Percentiles rank a stretch among this genome's conserved stretches.
These are phyloP conservation scores for Moniliella sp. DNA, from an alignment of 1,284 basidiomycete genomes.

Conservation along the genomic window DNA sequence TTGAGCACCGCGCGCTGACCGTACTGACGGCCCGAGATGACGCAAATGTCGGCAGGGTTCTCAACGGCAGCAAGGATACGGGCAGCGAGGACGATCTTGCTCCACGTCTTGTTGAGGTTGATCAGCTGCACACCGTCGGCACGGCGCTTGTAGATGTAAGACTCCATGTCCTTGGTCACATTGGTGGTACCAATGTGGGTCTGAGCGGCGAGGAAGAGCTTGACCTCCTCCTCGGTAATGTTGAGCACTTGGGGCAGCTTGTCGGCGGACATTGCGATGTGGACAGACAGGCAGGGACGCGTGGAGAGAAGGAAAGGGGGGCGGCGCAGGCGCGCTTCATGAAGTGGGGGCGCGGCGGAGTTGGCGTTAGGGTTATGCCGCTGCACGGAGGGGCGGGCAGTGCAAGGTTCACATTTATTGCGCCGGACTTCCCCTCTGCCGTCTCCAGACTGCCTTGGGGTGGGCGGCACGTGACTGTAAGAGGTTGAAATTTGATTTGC, in stretches of 20 bases:
- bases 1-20: constrained; percentile 98
- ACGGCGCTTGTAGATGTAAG: constrained; percentile 93
- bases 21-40: constrained; percentile 91
- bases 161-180: constrained; percentile 93
- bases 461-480: too few relatives aligned
- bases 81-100: constrained; percentile 50
- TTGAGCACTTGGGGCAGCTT: constrained; percentile 80
- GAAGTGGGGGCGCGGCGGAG: too few relatives aligned
- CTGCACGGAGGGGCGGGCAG: too few relatives aligned
- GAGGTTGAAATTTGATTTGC: too few relatives aligned
- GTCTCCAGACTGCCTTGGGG: too few relatives aligned
- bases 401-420: too few relatives aligned
- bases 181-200: constrained; percentile 74
- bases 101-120: constrained; percentile 99
- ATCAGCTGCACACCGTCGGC: constrained; percentile 84
- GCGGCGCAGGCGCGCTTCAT: too few relatives aligned
- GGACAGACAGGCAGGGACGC: too few relatives aligned
- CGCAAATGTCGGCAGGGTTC: constrained; percentile 91
- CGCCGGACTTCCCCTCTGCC: too few relatives aligned
- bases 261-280: constrained; percentile 2
- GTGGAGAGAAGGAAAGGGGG: too few relatives aligned
- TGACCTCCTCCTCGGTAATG: constrained; percentile 90
- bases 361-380: too few relatives aligned
- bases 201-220: constrained; percentile 79
- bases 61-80: constrained; percentile 45